Evolutionary conservation across 768 basidiomycete genomes (phyloP).

Genomic region (Tephrocybe rancida): DNA sequence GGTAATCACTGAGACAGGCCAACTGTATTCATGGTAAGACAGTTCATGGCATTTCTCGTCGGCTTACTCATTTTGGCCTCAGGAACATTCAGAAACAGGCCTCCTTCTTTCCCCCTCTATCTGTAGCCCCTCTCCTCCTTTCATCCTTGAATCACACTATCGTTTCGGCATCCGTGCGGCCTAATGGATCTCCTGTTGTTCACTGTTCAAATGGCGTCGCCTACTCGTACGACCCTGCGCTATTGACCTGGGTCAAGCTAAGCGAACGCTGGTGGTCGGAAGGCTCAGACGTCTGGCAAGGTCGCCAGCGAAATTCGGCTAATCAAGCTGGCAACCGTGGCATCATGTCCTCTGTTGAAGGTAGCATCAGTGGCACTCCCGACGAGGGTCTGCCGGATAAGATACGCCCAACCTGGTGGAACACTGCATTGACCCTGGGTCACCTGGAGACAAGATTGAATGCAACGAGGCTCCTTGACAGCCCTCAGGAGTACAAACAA

Average conservation of each 20-base stretch:
- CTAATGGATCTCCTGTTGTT: conserved; percentile 81
- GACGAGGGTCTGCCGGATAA: conserved; percentile 41
- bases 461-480: conserved; percentile 75
- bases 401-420: conserved; percentile 78
- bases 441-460: conserved; percentile 86
- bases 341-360: conserved; percentile 55
- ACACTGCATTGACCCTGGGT: conserved; percentile 77
- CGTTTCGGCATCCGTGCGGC: conserved; percentile 64
- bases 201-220: conserved; percentile 76
- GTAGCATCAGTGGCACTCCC: conserved; percentile 38
- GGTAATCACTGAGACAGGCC: conserved; percentile 71
- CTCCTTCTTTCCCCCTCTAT: conserved; percentile 66
- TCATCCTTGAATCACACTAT: conserved; percentile 62
- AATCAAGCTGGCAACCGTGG: conserved; percentile 46
- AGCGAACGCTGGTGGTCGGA: conserved; percentile 85
- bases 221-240: conserved; percentile 74
- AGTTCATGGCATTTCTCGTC: not conserved
- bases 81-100: conserved; percentile 79
- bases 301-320: conserved; percentile 52
- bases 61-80: conserved; percentile 4
- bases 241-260: conserved; percentile 74
- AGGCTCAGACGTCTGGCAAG: conserved; percentile 84
- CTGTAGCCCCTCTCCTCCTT: conserved; percentile 64
- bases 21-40: conserved; percentile 75
- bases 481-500: conserved; percentile 83